Evolutionary conservation across 2,329 filamentous ascomycete genomes (phyloP).

Genomic region (Botrytis medusae): DNA sequence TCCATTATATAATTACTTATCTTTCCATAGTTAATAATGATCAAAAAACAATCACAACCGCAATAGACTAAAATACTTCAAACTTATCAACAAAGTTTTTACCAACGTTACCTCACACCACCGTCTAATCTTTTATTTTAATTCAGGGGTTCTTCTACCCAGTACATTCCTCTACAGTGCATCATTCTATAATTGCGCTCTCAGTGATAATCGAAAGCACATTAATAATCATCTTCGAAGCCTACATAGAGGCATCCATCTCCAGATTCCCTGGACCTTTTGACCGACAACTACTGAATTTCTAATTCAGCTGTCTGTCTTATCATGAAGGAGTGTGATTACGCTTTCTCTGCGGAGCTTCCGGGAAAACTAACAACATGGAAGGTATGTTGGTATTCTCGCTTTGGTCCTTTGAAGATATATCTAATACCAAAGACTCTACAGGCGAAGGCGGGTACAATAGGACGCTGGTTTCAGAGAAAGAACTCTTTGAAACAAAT

Average conservation of each 20-base stretch:
- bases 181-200: background rate
- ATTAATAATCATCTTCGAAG: background rate
- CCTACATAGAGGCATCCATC: background rate
- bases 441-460: background rate
- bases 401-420: accelerated
- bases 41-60: too few relatives aligned
- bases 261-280: background rate
- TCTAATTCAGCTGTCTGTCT: background rate
- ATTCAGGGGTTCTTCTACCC: background rate
- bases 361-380: too few relatives aligned
- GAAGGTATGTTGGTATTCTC: background rate
- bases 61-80: too few relatives aligned
- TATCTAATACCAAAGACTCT: background rate
- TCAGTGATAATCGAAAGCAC: background rate
- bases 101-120: background rate
- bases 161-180: background rate
- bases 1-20: too few relatives aligned
- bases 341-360: too few relatives aligned
- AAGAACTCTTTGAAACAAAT: background rate
- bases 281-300: background rate
- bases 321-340: background rate
- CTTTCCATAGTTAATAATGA: too few relatives aligned
- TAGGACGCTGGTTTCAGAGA: background rate
- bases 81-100: too few relatives aligned
- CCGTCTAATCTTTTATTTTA: background rate